These are phyloP conservation scores for Saccharomycopsis malanga DNA, from an alignment of 805 yeast genomes.

Conservation along the genomic window DNA sequence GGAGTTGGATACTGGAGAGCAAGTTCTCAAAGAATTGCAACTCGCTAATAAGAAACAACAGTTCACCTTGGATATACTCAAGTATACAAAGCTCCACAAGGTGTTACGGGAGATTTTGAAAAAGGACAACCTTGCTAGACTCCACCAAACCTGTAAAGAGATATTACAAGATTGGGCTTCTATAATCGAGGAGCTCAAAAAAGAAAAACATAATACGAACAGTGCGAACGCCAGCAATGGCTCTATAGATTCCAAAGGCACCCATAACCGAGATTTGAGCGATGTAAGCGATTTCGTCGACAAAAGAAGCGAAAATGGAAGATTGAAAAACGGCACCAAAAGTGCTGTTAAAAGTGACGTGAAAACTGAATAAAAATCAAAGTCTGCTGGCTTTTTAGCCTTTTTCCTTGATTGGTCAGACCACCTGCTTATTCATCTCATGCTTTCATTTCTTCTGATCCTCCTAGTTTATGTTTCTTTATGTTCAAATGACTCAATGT, in stretches of 20 bases:
- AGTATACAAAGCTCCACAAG: constrained; percentile 16
- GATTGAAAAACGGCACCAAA: not conserved
- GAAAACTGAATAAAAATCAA: not conserved
- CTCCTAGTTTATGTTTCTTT: no score
- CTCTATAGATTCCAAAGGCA: not conserved
- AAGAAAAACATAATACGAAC: constrained; percentile 14
- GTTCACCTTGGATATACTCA: constrained; percentile 6
- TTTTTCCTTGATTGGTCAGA: no score
- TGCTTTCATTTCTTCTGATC: no score
- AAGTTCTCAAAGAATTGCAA: constrained; percentile 8
- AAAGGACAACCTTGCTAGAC: constrained; percentile 7
- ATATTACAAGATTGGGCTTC: constrained; percentile 14
- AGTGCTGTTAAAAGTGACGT: not conserved
- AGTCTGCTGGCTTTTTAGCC: no score
- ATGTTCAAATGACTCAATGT: no score
- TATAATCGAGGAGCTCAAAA: constrained; percentile 12
- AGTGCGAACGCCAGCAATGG: not conserved
- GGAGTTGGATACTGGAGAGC: constrained; percentile 4
- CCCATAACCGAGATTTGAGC: constrained; percentile 15
- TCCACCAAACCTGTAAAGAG: constrained; percentile 7
- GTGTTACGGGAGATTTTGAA: constrained; percentile 19
- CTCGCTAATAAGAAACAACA: constrained; percentile 1
- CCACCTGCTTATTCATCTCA: no score
- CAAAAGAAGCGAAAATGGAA: not conserved
- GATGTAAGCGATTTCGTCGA: constrained; percentile 10